A percentile compares a stretch with the other conserved stretches of the same genome.
Evolutionary conservation across 2,329 filamentous ascomycete genomes (phyloP).

Genomic region (Aciculosporium take): DNA sequence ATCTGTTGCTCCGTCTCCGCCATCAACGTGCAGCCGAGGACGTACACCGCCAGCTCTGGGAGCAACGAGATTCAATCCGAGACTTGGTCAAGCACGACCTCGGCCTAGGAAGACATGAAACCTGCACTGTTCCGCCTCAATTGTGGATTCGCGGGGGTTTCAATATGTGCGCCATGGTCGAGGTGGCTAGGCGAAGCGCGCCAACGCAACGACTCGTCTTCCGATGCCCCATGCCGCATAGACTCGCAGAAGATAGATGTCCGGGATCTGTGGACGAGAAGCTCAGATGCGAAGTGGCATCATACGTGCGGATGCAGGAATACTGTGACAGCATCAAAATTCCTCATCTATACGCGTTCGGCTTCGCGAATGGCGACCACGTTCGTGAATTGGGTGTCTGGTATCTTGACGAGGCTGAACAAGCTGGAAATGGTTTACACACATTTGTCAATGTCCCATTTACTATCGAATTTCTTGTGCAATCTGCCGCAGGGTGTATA

Average conservation of each 20-base stretch:
- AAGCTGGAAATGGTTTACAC: too few species aligned
- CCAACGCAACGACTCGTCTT: constrained; percentile 14
- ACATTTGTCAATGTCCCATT: too few species aligned
- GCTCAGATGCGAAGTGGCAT: constrained; percentile 14
- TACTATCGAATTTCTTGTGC: constrained; percentile 8
- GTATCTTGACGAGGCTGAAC: too few species aligned
- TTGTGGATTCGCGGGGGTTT: constrained; percentile 21
- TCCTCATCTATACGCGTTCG: constrained; percentile 13
- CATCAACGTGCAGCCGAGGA: too few species aligned
- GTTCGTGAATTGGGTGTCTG: too few species aligned
- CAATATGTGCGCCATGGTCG: constrained; percentile 20
- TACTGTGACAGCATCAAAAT: constrained; percentile 13
- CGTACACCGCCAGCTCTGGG: too few species aligned
- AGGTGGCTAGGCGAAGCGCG: constrained; percentile 13
- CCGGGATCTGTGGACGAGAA: constrained; percentile 30
- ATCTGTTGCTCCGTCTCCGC: too few species aligned
- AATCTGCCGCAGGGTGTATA: constrained; percentile 4
- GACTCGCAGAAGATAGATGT: constrained; percentile 21
- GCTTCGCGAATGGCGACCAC: constrained; percentile 7
- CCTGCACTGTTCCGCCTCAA: too few species aligned
- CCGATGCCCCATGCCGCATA: constrained; percentile 19
- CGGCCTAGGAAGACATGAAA: too few species aligned
- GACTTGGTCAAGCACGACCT: too few species aligned
- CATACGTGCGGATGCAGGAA: constrained; percentile 15
- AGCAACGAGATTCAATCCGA: too few species aligned